Base-by-base conservation (phyloP, 495 filamentous ascomycete genomes). In the Mycothermus thermophilus region DNA sequence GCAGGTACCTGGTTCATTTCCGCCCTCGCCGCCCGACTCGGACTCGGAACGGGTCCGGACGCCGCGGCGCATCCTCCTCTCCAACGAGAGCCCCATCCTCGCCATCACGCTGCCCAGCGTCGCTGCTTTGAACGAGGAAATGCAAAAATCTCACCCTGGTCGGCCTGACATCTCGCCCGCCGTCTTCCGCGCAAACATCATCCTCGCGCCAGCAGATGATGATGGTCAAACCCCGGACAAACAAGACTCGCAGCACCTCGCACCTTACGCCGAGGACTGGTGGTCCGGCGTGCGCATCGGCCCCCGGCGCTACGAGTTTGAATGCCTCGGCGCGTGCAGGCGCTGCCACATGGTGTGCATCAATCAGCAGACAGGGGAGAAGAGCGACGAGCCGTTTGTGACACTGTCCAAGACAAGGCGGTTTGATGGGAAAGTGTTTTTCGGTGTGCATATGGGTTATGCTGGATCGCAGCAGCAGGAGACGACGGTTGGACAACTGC, bases 301-400 rank as follows among this genome's bases (percentile, higher is more conserved):
- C 10, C 19, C 13, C 11, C 31, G 47, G 7, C 58, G 47, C 10
- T 62, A 75, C 19, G 46, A 59, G 3, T 79, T 83, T 34, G 65
- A 81, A 46, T 72, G 87, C 40, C 60, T 95, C 4, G 87, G 83
- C 0, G 69, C 76, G 13, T 97, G 90, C 48, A 69, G 86, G 23
- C 61, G 90, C 11, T 97, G 90, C 41, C 85, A 93, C 46, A 94
- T 97, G 83, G 79, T 97, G 9, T 95, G 88, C 51, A 71, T 95
- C 28, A 75, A 97, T 42, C 90, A 93, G 47, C 58, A 76, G 12
- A 92, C 80, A 4, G 88, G 76, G 0, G 67, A 74, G 30, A 80
- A 74, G 54, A 70, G 75, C 26, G 72, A 83, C 40, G 87, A 95
- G 52, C 90, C 90, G 0, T 92, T 90, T 53, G 71, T 82, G 1